Percentiles rank a stretch among this genome's conserved stretches.
Evolutionary conservation across 345 rosid species (phyloP).

Genomic region (Kandelia obovata): DNA sequence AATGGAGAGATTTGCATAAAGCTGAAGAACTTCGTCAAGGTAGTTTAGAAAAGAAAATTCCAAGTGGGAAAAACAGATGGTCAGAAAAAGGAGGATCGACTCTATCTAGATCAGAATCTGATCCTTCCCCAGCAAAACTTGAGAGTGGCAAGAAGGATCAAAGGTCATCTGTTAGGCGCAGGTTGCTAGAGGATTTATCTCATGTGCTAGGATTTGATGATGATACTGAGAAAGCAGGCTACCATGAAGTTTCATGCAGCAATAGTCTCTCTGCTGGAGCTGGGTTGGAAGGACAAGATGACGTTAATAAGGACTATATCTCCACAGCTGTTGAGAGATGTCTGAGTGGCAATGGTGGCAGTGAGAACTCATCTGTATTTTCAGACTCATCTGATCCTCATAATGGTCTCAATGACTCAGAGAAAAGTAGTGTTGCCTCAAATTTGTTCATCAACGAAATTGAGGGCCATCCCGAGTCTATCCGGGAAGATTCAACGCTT

Average conservation of each 20-base stretch:
- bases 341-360: conserved; percentile 37
- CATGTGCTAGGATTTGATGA: conserved; percentile 53
- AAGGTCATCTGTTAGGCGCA: conserved; percentile 50
- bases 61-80: conserved; percentile 60
- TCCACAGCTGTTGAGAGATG: conserved; percentile 44
- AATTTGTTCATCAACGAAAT: conserved; percentile 44
- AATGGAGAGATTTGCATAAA: conserved; percentile 74
- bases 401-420: conserved; percentile 44
- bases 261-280: conserved; percentile 20
- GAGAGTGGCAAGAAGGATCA: conserved; percentile 30
- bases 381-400: conserved; percentile 56
- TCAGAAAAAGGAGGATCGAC: conserved; percentile 56
- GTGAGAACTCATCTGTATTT: conserved; percentile 55
- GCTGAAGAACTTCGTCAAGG: conserved; percentile 52
- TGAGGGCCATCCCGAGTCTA: conserved; percentile 35
- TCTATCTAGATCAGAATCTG: conserved; percentile 71
- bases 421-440: conserved; percentile 62
- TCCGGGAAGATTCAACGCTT: conserved; percentile 41
- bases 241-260: conserved; percentile 22
- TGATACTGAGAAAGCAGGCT: conserved; percentile 27
- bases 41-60: conserved; percentile 37
- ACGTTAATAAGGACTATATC: conserved; percentile 24
- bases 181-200: conserved; percentile 73
- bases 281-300: conserved; percentile 32
- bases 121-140: conserved; percentile 47